Evolutionary conservation across 1,284 basidiomycete genomes (phyloP).

Genomic region (Polyporus tsugae): DNA sequence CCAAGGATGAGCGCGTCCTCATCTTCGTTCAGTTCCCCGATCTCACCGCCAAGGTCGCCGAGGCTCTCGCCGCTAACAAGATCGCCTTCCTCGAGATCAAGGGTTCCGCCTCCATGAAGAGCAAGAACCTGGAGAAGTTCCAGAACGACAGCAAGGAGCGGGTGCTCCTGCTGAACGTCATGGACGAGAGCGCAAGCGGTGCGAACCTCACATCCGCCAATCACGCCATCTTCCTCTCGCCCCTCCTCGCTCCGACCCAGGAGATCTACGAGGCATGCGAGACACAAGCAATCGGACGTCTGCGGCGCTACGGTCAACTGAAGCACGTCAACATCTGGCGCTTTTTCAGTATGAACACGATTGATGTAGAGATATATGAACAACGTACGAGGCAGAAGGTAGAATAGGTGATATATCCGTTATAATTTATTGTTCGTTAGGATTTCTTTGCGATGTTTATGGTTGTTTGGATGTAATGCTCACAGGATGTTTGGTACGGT

Average conservation of each 20-base stretch:
- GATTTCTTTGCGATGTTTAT: neutral
- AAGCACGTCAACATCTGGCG: conserved; percentile 85
- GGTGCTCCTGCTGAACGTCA: conserved; percentile 89
- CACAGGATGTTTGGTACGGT: too few relatives aligned
- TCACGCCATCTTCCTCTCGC: conserved; percentile 94
- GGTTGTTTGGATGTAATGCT: neutral
- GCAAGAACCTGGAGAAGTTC: conserved; percentile 85
- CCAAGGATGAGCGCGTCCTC: conserved; percentile 82
- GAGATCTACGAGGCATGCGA: conserved; percentile 89
- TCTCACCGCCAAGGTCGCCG: conserved; percentile 88
- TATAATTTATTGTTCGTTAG: neutral
- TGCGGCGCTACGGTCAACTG: conserved; percentile 87
- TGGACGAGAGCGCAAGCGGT: conserved; percentile 94
- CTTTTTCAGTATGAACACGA: conserved; percentile 84
- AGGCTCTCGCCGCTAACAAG: conserved; percentile 77
- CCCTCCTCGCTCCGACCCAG: conserved; percentile 79
- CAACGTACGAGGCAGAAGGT: conserved; percentile 50
- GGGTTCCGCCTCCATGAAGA: conserved; percentile 80
- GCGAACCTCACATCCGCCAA: conserved; percentile 94
- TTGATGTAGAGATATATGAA: conserved; percentile 84
- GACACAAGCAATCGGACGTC: conserved; percentile 90
- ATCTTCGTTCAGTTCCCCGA: conserved; percentile 96
- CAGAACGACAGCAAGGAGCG: conserved; percentile 80
- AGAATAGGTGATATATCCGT: conserved; percentile 2
- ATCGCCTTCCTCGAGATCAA: conserved; percentile 85